A percentile compares a stretch with the other conserved stretches of the same genome.
phyloP scores from a whole-genome alignment of 208 protist species.

The Leptomonas seymouri region DNA sequence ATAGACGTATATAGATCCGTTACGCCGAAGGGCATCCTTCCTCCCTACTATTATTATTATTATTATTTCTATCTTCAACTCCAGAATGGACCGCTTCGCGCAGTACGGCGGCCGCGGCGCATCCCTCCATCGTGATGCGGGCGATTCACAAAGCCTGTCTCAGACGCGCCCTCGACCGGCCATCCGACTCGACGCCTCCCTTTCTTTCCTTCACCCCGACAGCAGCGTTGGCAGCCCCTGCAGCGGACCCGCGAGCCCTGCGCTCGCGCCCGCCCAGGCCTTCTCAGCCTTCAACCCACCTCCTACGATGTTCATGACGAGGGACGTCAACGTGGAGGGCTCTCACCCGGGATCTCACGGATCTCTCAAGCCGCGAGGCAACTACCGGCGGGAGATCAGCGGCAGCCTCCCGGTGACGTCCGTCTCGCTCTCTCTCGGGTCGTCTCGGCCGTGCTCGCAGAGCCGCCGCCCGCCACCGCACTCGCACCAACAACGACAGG shows the following conservation, averaged over 20 bases:
- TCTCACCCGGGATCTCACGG: not conserved
- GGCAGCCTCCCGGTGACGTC: slow-evolving; percentile 1
- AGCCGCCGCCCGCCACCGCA: not conserved
- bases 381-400: not conserved
- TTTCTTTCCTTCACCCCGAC: slow-evolving; percentile 24
- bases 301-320: slow-evolving; percentile 17
- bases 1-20: too few relatives aligned
- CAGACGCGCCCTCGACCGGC: slow-evolving; percentile 40
- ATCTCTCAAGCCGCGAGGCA: not conserved
- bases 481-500: not conserved
- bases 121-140: slow-evolving; percentile 23
- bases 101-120: slow-evolving; percentile 17
- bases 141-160: slow-evolving; percentile 43
- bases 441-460: slow-evolving; percentile 5
- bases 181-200: slow-evolving; percentile 39
- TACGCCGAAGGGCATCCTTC: too few relatives aligned
- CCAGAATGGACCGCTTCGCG: slow-evolving; percentile 17
- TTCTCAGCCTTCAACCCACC: too few relatives aligned
- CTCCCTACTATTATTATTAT: too few relatives aligned
- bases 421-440: slow-evolving; percentile 11
- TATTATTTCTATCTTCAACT: too few relatives aligned
- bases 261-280: not conserved
- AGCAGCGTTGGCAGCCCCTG: slow-evolving; percentile 14
- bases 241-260: slow-evolving; percentile 30
- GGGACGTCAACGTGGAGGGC: slow-evolving; percentile 23